Percentiles rank a stretch among this genome's conserved stretches.
phyloP scores from a whole-genome alignment of 2,329 filamentous ascomycete genomes.

The Verruconis gallopava region DNA sequence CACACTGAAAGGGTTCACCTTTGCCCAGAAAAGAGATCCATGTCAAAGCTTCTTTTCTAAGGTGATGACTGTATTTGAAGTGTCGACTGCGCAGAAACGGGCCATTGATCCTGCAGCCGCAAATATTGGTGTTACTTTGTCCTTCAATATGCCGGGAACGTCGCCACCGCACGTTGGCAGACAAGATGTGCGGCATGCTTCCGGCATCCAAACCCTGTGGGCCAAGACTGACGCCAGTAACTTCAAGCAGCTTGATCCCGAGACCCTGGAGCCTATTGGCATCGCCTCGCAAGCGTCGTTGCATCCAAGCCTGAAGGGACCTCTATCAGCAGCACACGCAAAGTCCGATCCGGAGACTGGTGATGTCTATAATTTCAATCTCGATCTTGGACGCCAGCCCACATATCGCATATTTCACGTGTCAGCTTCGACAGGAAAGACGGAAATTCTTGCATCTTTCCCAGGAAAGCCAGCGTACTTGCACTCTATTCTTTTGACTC shows the following conservation, averaged over 20 bases:
- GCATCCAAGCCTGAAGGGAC: constrained; percentile 56
- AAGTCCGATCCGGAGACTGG: constrained; percentile 59
- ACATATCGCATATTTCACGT: constrained; percentile 60
- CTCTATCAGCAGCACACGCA: constrained; percentile 56
- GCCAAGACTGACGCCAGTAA: constrained; percentile 46
- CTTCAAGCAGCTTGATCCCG: constrained; percentile 51
- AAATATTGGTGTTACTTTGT: constrained; percentile 56
- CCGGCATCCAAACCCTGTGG: constrained; percentile 29
- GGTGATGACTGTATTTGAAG: constrained; percentile 47
- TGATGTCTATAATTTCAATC: constrained; percentile 71
- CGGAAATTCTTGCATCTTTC: constrained; percentile 59
- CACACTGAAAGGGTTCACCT: constrained; percentile 43
- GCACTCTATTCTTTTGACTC: constrained; percentile 68
- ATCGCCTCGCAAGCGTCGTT: constrained; percentile 46
- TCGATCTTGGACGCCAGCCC: constrained; percentile 44
- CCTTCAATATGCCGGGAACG: constrained; percentile 48
- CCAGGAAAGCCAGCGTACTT: constrained; percentile 52
- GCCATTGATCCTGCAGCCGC: constrained; percentile 19
- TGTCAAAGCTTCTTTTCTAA: constrained; percentile 64
- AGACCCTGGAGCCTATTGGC: constrained; percentile 60
- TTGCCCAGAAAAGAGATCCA: constrained; percentile 60
- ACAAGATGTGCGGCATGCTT: constrained; percentile 27
- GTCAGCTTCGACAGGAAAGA: constrained; percentile 48
- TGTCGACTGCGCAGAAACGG: constrained; percentile 10
- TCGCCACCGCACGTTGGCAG: constrained; percentile 18